Evolutionary conservation across 2,329 filamentous ascomycete species (phyloP).

Genomic region (Sporothrix protearum): DNA sequence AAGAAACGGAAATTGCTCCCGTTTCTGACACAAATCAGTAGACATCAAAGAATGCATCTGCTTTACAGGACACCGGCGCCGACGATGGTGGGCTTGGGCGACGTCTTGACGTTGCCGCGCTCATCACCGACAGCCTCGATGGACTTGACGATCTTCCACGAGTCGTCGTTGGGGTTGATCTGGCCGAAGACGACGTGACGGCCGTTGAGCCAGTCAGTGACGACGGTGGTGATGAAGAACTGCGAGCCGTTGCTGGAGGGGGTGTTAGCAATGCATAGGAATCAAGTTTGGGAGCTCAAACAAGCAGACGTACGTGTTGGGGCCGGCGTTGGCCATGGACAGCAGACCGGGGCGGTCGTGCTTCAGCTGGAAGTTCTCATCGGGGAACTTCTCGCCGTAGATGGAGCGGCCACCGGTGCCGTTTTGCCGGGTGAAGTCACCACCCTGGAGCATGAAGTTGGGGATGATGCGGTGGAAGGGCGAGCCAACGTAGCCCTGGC

Average conservation of each 20-base stretch:
- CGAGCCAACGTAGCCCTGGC: constrained; percentile 78
- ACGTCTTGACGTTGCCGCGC: constrained; percentile 56
- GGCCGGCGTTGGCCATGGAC: constrained; percentile 93
- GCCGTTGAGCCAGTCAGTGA: constrained; percentile 79
- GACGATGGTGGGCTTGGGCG: constrained; percentile 38
- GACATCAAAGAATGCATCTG: background rate
- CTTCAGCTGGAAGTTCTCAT: constrained; percentile 82
- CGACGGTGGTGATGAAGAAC: constrained; percentile 95
- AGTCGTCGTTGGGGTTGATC: constrained; percentile 52
- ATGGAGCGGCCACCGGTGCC: constrained; percentile 90
- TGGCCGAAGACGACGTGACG: constrained; percentile 84
- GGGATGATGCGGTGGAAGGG: constrained; percentile 92
- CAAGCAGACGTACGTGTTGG: constrained; percentile 83
- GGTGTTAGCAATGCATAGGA: constrained; percentile 26
- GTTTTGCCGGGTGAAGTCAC: constrained; percentile 90
- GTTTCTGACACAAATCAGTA: background rate
- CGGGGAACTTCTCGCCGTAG: constrained; percentile 90
- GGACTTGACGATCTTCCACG: constrained; percentile 54
- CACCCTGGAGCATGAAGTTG: constrained; percentile 92
- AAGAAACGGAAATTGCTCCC: background rate
- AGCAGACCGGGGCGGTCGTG: constrained; percentile 74
- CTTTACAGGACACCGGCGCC: constrained; percentile 22
- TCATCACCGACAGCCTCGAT: constrained; percentile 58
- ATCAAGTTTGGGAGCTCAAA: background rate
- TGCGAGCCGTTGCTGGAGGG: constrained; percentile 85